A percentile compares a stretch with the other conserved stretches of the same genome.
These are phyloP conservation scores for Cyclotella choctawhatcheeana DNA, from an alignment of 108 stramenopile genomes.

Conservation along the genomic window DNA sequence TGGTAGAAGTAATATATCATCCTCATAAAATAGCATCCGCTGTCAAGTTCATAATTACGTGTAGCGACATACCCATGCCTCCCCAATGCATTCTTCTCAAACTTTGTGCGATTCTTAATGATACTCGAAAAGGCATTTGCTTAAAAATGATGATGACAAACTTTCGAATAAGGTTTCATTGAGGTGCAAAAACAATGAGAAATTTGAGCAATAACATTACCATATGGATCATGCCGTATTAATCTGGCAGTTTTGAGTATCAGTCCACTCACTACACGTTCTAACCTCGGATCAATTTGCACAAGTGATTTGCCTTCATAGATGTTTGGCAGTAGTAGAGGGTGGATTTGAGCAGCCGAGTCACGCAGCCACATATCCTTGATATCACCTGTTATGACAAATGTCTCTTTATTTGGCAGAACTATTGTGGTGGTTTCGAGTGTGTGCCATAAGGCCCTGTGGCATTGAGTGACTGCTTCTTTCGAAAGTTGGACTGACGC, in stretches of 20 bases:
- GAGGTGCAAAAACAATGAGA: no score
- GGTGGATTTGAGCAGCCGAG: constrained; percentile 72
- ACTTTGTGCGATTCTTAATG: constrained; percentile 38
- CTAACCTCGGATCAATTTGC: constrained; percentile 46
- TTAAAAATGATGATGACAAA: no score
- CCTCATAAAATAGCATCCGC: constrained; percentile 59
- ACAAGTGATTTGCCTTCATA: constrained; percentile 34
- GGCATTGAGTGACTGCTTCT: constrained; percentile 39
- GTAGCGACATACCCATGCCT: constrained; percentile 63
- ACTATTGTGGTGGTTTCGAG: constrained; percentile 55
- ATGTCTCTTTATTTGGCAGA: constrained; percentile 60
- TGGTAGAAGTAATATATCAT: constrained; percentile 46
- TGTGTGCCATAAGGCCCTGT: constrained; percentile 52
- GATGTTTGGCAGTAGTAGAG: constrained; percentile 51
- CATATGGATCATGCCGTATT: constrained; percentile 73
- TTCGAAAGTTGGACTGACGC: constrained; percentile 2
- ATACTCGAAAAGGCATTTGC: constrained; percentile 64
- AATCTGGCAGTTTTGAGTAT: constrained; percentile 61
- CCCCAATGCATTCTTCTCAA: constrained; percentile 49
- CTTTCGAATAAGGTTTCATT: no score
- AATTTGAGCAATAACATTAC: no score
- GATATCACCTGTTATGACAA: constrained; percentile 84
- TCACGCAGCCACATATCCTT: constrained; percentile 80
- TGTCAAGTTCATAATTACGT: constrained; percentile 74
- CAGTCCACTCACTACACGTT: constrained; percentile 59